Base-by-base conservation (phyloP, 306 rosid species). In the Acacia confusa region DNA sequence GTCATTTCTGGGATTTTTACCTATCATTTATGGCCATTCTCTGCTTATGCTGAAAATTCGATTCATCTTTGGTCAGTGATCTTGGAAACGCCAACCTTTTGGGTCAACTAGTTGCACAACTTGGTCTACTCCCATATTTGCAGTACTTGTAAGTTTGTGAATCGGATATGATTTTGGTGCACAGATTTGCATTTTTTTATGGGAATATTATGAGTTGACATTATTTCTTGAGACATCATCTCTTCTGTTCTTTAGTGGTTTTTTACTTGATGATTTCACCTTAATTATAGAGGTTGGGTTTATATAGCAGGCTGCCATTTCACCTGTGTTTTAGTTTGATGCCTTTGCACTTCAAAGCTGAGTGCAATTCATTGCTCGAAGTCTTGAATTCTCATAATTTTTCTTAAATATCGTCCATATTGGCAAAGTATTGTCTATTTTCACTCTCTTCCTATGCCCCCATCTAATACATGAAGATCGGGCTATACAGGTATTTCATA, bases 31-130 rank as follows among this genome's bases (percentile, higher is more conserved):
- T 64, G 43, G 67, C 76, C 34, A 38, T 30, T 75, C n/a, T n/a
- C 48, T 45, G 41, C 61, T 32, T 17, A 57, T 38, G 58, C 10
- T 76, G 60, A 64, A 28, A 44, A 7, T 50, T 20, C 14, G 0
- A 2, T 73, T 79, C 82, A 44, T 81, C 78, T 50, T 79, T 67
- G 27, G 67, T 13, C 86, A 94, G 98, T 83, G 88, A 89, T 84
- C 95, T 94, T 78, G 95, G 92, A 81, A 94, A 92, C 85, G 88
- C 91, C 36, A 80, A 90, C 83, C 90, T 94, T 77, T 50, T 92
- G 28, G 95, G 98, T 72, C 9, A 1, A 52, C 85, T 94, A 70
- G 98, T 85, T 80, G 63, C 88, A 44, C 77, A 90, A 40, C 97
- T 94, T 83, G 97, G 93, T 4, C 84, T 71, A 76, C 95, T 94